phyloP scores from a whole-genome alignment of 73 alveolate genomes.

The Paramecium pentaurelia region DNA sequence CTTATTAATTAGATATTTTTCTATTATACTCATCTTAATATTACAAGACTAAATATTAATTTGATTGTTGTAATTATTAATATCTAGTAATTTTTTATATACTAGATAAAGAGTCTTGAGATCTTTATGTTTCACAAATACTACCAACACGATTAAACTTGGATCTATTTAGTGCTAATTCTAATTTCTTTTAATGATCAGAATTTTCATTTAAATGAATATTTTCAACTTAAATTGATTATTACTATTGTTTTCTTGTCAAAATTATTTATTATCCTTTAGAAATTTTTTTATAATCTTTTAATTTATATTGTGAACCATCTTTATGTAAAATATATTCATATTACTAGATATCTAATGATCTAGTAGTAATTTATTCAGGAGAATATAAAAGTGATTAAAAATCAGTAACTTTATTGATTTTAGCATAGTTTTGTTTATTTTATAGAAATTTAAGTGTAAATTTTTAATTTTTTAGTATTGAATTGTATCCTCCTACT shows the following conservation, averaged over 20 bases:
- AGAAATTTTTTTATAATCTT: neutral
- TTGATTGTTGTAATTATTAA: neutral
- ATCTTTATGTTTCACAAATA: neutral
- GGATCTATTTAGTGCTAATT: neutral
- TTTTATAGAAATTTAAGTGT: neutral
- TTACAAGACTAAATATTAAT: neutral
- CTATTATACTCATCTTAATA: neutral
- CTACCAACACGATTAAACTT: neutral
- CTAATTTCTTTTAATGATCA: neutral
- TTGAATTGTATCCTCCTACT: neutral
- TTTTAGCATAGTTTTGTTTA: neutral
- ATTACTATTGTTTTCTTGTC: neutral
- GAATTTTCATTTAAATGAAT: neutral
- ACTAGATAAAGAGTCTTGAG: neutral
- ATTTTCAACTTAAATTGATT: neutral
- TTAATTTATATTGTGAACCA: neutral
- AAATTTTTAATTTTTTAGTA: neutral
- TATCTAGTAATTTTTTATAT: neutral
- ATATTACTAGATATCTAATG: neutral
- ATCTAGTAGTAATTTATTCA: neutral
- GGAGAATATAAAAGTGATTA: neutral
- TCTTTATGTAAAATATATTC: neutral
- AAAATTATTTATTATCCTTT: neutral
- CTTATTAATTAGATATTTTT: neutral
- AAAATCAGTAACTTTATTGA: neutral